A percentile compares a stretch with the other conserved stretches of the same genome.
Evolutionary conservation across 2,329 filamentous ascomycete species (phyloP).

Genomic region (Aspergillus ibericus): DNA sequence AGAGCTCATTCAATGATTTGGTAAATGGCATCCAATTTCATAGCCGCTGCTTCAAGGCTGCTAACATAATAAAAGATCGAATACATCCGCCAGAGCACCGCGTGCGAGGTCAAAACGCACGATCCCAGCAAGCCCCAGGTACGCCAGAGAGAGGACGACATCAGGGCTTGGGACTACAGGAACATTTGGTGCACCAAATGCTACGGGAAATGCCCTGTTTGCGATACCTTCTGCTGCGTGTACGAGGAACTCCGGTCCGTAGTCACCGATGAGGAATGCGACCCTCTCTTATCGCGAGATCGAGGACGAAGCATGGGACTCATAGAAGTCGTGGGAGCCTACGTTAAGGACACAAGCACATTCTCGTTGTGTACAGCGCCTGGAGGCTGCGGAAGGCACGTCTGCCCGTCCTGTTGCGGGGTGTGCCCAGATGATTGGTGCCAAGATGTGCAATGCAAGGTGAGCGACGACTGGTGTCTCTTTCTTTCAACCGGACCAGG

Average conservation of each 20-base stretch:
- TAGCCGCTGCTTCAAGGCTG: background rate
- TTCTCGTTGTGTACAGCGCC: slow-evolving; percentile 34
- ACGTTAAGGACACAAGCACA: slow-evolving; percentile 31
- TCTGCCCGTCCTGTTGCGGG: slow-evolving; percentile 38
- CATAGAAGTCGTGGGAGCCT: slow-evolving; percentile 24
- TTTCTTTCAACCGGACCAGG: background rate
- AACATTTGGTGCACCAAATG: slow-evolving; percentile 36
- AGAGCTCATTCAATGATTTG: slow-evolving; percentile 10
- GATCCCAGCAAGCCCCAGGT: background rate
- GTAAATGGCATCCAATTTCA: slow-evolving; percentile 1
- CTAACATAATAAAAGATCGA: slow-evolving; percentile 7
- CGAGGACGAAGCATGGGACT: slow-evolving; percentile 20
- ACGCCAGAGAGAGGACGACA: slow-evolving; percentile 12
- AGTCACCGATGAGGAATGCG: slow-evolving; percentile 13
- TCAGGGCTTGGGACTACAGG: slow-evolving; percentile 30
- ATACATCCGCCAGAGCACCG: slow-evolving; percentile 19
- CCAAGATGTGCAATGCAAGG: slow-evolving; percentile 36
- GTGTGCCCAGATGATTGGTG: slow-evolving; percentile 35
- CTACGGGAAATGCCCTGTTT: slow-evolving; percentile 28
- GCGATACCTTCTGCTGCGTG: slow-evolving; percentile 34
- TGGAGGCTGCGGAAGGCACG: slow-evolving; percentile 31
- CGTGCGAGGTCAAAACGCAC: slow-evolving; percentile 9
- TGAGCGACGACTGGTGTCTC: slow-evolving; percentile 9
- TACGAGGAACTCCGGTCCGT: slow-evolving; percentile 18
- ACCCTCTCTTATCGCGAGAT: slow-evolving; percentile 14